Evolutionary conservation across 2,329 filamentous ascomycete species (phyloP).

Genomic region (Stachybotrys elegans): DNA sequence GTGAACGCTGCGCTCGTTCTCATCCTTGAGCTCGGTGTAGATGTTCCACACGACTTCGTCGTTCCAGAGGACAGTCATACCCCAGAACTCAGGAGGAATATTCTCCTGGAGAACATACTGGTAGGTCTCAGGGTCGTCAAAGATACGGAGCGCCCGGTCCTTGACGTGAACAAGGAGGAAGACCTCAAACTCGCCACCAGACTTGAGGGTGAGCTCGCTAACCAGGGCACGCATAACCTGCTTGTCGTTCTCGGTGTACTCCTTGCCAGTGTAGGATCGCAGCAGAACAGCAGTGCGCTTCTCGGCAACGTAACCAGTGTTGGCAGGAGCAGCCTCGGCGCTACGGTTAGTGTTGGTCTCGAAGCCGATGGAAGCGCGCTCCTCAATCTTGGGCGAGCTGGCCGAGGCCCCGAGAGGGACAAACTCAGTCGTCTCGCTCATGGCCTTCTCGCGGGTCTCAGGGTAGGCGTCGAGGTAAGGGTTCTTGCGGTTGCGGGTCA

Average conservation of each 20-base stretch:
- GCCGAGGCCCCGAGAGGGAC: slow-evolving; percentile 8
- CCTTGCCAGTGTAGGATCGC: slow-evolving; percentile 68
- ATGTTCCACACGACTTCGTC: slow-evolving; percentile 68
- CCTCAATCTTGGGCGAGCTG: slow-evolving; percentile 8
- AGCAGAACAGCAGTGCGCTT: slow-evolving; percentile 68
- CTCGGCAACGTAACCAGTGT: slow-evolving; percentile 27
- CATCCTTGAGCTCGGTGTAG: slow-evolving; percentile 70
- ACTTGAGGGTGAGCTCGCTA: slow-evolving; percentile 68
- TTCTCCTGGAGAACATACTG: slow-evolving; percentile 53
- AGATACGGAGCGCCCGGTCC: slow-evolving; percentile 52
- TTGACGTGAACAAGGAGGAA: slow-evolving; percentile 78
- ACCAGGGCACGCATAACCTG: slow-evolving; percentile 75
- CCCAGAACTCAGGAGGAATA: slow-evolving; percentile 64
- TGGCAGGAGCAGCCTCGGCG: slow-evolving; percentile 3
- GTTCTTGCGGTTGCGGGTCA: slow-evolving; percentile 34
- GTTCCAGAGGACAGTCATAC: slow-evolving; percentile 71
- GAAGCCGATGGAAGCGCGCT: slow-evolving; percentile 6
- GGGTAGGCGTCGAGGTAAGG: slow-evolving; percentile 37
- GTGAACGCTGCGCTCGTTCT: slow-evolving; percentile 47
- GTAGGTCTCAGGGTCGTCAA: slow-evolving; percentile 54
- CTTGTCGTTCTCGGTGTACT: slow-evolving; percentile 74
- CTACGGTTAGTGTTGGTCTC: slow-evolving; percentile 7
- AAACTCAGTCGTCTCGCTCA: slow-evolving; percentile 9
- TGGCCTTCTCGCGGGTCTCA: slow-evolving; percentile 19
- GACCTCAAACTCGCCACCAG: slow-evolving; percentile 76